Percentiles rank a stretch among this genome's conserved stretches.
phyloP scores from a whole-genome alignment of 495 filamentous ascomycete species.

The Sporormia fimetaria region DNA sequence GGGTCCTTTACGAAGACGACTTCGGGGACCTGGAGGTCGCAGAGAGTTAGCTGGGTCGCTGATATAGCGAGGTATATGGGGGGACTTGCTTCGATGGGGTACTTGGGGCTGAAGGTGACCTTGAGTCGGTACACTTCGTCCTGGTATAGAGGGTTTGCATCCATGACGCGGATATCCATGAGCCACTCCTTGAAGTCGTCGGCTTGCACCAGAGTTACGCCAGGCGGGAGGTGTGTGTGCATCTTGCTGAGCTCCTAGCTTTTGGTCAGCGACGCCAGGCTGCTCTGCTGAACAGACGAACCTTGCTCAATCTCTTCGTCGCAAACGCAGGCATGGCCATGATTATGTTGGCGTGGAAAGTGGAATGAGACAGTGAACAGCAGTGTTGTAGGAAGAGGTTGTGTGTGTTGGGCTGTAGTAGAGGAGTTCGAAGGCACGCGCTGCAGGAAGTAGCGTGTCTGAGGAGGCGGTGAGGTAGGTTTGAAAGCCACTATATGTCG shows the following conservation, averaged over 20 bases:
- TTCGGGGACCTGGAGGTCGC: conserved; percentile 63
- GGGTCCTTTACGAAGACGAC: conserved; percentile 66
- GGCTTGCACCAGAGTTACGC: conserved; percentile 68
- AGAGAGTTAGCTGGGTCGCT: neutral
- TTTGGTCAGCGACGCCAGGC: neutral
- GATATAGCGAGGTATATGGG: neutral
- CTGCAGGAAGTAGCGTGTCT: too few species aligned
- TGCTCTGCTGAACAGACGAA: conserved; percentile 5
- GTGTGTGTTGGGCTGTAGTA: too few species aligned
- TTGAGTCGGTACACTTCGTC: conserved; percentile 73
- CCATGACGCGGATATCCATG: conserved; percentile 84
- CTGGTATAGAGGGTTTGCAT: conserved; percentile 80
- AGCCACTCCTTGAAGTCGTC: conserved; percentile 83
- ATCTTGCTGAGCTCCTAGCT: conserved; percentile 17
- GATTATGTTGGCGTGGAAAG: too few species aligned
- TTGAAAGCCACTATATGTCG: too few species aligned
- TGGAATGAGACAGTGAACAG: too few species aligned
- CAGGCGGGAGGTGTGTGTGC: conserved; percentile 37
- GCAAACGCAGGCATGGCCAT: conserved; percentile 27
- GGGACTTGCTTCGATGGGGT: conserved; percentile 56
- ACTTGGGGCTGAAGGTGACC: conserved; percentile 70
- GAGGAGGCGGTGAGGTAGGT: too few species aligned
- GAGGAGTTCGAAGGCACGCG: too few species aligned
- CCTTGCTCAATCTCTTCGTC: conserved; percentile 28
- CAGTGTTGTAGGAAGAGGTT: too few species aligned